These are phyloP conservation scores for Microsporum audouinii DNA, from an alignment of 2,329 filamentous ascomycete species.

Conservation along the genomic window DNA sequence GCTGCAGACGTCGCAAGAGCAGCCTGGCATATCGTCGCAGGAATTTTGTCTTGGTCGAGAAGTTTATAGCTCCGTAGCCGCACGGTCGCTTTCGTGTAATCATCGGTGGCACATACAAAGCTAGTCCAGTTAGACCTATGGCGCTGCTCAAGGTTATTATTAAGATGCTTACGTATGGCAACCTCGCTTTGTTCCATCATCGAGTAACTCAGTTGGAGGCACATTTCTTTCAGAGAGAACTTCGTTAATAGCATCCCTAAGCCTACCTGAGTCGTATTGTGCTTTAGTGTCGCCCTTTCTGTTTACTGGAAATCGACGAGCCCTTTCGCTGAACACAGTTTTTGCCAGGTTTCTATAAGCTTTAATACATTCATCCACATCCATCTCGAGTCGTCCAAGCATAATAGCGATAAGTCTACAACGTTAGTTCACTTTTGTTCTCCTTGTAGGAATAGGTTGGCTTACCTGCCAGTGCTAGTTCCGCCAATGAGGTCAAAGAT, in stretches of 20 bases:
- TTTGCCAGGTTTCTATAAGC: conserved; percentile 15
- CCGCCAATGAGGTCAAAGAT: conserved; percentile 27
- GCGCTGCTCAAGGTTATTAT: conserved; percentile 16
- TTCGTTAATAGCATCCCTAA: conserved; percentile 17
- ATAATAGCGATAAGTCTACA: conserved; percentile 26
- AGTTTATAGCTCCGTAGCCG: conserved; percentile 21
- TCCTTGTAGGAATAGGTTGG: conserved; percentile 9
- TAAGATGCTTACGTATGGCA: conserved; percentile 5
- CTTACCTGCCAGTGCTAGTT: conserved; percentile 26
- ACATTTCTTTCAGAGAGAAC: conserved; percentile 8
- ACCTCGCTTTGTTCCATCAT: conserved; percentile 6
- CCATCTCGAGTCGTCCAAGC: conserved; percentile 26
- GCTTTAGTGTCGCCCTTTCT: conserved; percentile 15
- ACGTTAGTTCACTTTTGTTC: neutral
- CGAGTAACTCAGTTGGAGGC: conserved; percentile 16
- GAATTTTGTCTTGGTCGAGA: conserved; percentile 12
- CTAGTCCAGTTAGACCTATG: conserved; percentile 8
- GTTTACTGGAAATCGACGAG: conserved; percentile 12
- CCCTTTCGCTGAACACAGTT: conserved; percentile 20
- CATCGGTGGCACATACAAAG: conserved; percentile 17
- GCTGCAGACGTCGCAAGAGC: conserved; percentile 23
- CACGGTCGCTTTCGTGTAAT: conserved; percentile 14
- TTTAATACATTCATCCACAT: conserved; percentile 23
- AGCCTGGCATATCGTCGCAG: conserved; percentile 3
- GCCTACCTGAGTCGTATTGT: conserved; percentile 20